Conservation (phyloP, 2,329 filamentous ascomycete genomes). For the Cladosporium sp. region DNA sequence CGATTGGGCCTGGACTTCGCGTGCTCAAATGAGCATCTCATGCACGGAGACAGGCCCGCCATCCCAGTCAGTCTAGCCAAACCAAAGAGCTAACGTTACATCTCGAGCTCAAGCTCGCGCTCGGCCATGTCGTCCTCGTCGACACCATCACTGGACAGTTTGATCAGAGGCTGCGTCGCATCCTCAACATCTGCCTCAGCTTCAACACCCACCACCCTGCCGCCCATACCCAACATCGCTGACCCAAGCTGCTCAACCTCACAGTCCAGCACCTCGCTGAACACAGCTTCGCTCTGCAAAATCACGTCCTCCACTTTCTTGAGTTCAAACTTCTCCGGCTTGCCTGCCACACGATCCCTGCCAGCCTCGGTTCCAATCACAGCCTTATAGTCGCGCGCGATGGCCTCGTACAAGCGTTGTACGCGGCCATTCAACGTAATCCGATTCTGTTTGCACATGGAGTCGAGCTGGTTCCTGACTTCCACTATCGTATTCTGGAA, state of each 20-base stretch:
- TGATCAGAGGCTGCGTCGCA: background rate
- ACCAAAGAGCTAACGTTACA: background rate
- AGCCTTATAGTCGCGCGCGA: conserved; percentile 41
- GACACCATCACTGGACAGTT: background rate
- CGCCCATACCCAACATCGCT: background rate
- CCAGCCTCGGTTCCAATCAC: conserved; percentile 30
- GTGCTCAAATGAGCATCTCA: background rate
- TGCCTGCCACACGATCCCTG: conserved; percentile 21
- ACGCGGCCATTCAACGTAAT: conserved; percentile 45
- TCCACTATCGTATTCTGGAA: conserved; percentile 48
- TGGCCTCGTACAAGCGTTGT: conserved; percentile 45
- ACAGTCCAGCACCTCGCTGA: conserved; percentile 21
- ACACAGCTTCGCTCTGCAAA: conserved; percentile 21
- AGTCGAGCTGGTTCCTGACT: conserved; percentile 43
- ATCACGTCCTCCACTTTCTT: conserved; percentile 26
- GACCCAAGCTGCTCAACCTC: conserved; percentile 24
- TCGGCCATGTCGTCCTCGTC: background rate
- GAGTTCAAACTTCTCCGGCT: conserved; percentile 25
- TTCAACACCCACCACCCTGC: background rate
- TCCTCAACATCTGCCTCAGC: conserved; percentile 19
- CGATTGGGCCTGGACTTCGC: background rate
- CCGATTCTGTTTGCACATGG: conserved; percentile 47
- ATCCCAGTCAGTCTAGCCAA: background rate
- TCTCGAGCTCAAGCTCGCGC: background rate
- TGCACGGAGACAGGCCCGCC: background rate